Base-by-base conservation (phyloP, 768 basidiomycete genomes). In the Terana coerulea region DNA sequence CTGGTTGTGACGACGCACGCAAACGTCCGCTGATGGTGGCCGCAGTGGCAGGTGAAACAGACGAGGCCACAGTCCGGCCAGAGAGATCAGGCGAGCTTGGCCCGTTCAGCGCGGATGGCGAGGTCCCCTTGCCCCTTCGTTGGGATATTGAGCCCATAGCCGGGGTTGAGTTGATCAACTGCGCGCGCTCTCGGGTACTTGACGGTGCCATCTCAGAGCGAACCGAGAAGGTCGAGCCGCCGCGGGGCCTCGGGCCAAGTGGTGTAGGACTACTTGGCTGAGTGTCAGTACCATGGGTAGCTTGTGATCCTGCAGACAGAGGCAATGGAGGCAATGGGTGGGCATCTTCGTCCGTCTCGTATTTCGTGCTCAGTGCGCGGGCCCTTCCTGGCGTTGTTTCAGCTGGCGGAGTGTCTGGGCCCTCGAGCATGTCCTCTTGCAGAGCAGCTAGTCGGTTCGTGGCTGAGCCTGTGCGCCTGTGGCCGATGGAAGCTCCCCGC, bases 1-100 rank as follows among this genome's bases (percentile, higher is more conserved):
- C 85, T 36, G 90, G 88, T 57, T 91, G 90, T 33, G 90, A 91
- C 11, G 79, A 80, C 30, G 90, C 86, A 41, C 90, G 79, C 51
- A 62, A 76, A 52, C 90, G 78, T 19, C 69, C 68, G 0, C 26
- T 14, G 6, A 73, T 72, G 26, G 66, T 62, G 33, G 63, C 60
- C 48, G 67, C 63, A 30, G 72, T 70, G 53, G 60, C 72, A 29
- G 72, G 65, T 25, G 76, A 77, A 5, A 69, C 39, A 28, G 74
- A 68, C 8, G 79, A 75, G 26, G 64, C 65, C 7, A 67, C 69
- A 17, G 74, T 69, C 11, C 64, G 42, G 15, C 64, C 69, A 26
- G 75, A 69, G 37, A 72, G 74, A 19, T 66, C 68, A 5, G 75
- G 73, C 5, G 70, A 68, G 22, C 74, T 63, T 28, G 66, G 58